Base-by-base conservation (phyloP, 306 rosid genomes). In the Quercus agrifolia region DNA sequence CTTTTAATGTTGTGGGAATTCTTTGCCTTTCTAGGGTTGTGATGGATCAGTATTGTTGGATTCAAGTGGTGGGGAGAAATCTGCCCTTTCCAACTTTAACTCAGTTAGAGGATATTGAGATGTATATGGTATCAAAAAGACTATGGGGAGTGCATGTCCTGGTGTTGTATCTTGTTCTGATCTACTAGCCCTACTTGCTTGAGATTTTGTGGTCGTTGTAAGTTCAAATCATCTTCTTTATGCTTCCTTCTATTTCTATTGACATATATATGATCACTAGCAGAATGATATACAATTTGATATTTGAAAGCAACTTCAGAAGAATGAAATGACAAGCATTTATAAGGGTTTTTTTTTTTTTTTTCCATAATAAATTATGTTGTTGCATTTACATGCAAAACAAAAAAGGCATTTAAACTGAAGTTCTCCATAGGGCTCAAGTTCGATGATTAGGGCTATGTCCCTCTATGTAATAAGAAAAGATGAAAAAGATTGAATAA, bases 141-240 rank as follows among this genome's bases (percentile, higher is more conserved):
- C 94, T 0, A 89, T 94, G 88, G 99, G 92, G 77, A 89, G 83
- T 81, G 86, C 85, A 4, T 94, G 97, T 4, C 80, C 70, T 30
- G 95, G 97, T 21, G 89, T 90, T 72, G 97, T 92, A 14, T 94
- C 99, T 1, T 94, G 99, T 71, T 92, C 99, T 75, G 97, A 94
- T 75, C 86, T 94, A 74, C 69, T 94, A 41, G 67, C 99, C 76
- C 75, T 94, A 23, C 95, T 93, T 54, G 97, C 97, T 3, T 81
- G 92, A 85, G 97, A 94, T 78, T 90, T 97, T 56, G 93, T 94
- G 51, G 41, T 89, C 51, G 79, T 92, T 30, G 97, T 94, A 91
- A 87, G 81, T 51, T 35, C 23, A 52, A 1, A 0, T 44, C 20
- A 4, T 38, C 4, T 2, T 46, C 12, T 46, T 46, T 46, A 46